Evolutionary conservation across 139 green algal genomes (phyloP).

Genomic region (Nannochloris sp.): DNA sequence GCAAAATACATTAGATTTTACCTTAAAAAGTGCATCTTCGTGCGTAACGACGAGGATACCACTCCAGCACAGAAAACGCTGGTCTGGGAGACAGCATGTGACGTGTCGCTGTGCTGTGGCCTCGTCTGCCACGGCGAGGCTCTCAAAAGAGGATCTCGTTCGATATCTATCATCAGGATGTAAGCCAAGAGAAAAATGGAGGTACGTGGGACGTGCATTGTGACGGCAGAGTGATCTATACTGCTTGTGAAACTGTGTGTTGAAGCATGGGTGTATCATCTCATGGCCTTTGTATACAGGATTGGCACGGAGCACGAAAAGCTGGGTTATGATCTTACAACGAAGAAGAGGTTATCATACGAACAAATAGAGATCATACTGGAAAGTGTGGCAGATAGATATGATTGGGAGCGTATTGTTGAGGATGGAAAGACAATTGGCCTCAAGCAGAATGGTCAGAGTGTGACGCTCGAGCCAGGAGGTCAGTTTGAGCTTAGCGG

Average conservation of each 20-base stretch:
- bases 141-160: slow-evolving; percentile 72
- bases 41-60: no score
- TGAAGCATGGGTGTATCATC: neutral
- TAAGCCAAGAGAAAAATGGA: slow-evolving; percentile 66
- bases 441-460: slow-evolving; percentile 62
- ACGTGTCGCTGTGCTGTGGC: neutral
- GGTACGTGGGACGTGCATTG: neutral
- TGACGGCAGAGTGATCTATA: no score
- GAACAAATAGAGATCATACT: slow-evolving; percentile 73
- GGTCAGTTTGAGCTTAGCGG: slow-evolving; percentile 97
- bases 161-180: slow-evolving; percentile 67
- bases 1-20: no score
- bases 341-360: slow-evolving; percentile 62
- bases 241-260: no score
- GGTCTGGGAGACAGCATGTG: no score
- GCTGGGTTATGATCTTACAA: slow-evolving; percentile 71
- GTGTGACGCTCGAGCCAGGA: slow-evolving; percentile 92
- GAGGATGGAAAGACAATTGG: slow-evolving; percentile 86
- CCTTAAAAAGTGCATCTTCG: no score
- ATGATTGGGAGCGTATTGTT: slow-evolving; percentile 83
- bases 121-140: slow-evolving; percentile 1
- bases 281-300: slow-evolving; percentile 30
- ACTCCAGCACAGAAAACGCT: no score
- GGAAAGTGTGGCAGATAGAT: slow-evolving; percentile 52
- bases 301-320: slow-evolving; percentile 99